These are phyloP conservation scores for Cryptosporidium felis DNA, from an alignment of 169 alveolate genomes.

Conservation along the genomic window DNA sequence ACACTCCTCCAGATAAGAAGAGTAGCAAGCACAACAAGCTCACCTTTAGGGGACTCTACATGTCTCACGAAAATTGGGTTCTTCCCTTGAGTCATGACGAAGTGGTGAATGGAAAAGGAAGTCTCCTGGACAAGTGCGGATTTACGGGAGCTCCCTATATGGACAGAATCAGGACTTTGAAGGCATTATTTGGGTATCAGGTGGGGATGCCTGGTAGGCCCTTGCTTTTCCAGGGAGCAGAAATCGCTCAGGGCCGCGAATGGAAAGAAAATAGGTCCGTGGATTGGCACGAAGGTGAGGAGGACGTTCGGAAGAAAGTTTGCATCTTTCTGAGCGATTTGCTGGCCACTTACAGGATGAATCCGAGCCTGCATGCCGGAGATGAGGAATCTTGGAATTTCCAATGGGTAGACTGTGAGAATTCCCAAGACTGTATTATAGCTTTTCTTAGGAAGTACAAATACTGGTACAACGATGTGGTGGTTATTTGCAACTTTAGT, in stretches of 20 bases:
- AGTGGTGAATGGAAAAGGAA: conserved; percentile 80
- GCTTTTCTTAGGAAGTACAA: conserved; percentile 76
- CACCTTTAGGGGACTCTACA: conserved; percentile 80
- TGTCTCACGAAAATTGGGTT: conserved; percentile 80
- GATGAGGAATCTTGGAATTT: conserved; percentile 79
- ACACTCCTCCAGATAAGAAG: conserved; percentile 74
- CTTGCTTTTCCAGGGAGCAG: conserved; percentile 79
- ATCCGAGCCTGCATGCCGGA: conserved; percentile 78
- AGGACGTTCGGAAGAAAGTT: conserved; percentile 74
- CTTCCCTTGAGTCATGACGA: conserved; percentile 79
- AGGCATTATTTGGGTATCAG: conserved; percentile 78
- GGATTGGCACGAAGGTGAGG: conserved; percentile 82
- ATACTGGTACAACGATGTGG: conserved; percentile 77
- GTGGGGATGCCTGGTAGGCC: conserved; percentile 80
- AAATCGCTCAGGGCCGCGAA: conserved; percentile 79
- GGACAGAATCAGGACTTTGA: conserved; percentile 77
- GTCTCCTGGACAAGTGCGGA: conserved; percentile 78
- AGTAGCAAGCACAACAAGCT: conserved; percentile 76
- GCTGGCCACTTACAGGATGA: conserved; percentile 71
- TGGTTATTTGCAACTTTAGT: conserved; percentile 77
- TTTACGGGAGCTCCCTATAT: conserved; percentile 77
- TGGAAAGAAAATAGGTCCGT: conserved; percentile 80
- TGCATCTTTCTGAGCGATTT: conserved; percentile 77
- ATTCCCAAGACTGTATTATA: conserved; percentile 75
- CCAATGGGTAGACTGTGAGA: conserved; percentile 81